A percentile compares a stretch with the other conserved stretches of the same genome.
These are phyloP conservation scores for Eucalyptus microcorys DNA, from an alignment of 345 rosid genomes.

Conservation along the genomic window DNA sequence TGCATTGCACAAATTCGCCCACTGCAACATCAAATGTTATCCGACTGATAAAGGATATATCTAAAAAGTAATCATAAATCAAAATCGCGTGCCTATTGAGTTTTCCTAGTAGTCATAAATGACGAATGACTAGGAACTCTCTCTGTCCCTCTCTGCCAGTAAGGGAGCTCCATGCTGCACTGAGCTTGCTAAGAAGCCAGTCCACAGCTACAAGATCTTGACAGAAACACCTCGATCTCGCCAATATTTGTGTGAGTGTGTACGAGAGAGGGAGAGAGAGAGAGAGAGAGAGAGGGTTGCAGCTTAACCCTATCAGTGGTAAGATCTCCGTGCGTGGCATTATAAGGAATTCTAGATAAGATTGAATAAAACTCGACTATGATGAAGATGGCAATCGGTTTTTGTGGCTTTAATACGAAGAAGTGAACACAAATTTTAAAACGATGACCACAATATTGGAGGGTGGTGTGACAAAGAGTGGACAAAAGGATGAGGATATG, in stretches of 20 bases:
- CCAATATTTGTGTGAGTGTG: neutral
- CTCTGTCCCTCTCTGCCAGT: neutral
- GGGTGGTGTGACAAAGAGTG: neutral
- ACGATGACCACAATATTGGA: neutral
- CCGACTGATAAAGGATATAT: neutral
- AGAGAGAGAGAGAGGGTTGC: neutral
- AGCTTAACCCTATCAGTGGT: neutral
- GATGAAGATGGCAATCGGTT: neutral
- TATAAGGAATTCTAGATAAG: neutral
- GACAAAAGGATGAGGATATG: neutral
- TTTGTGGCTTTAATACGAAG: neutral
- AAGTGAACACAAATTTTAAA: neutral
- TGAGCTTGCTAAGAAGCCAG: neutral
- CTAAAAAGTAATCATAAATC: neutral
- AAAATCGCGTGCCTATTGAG: neutral
- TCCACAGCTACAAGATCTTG: neutral
- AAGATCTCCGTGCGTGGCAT: neutral
- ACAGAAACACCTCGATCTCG: neutral
- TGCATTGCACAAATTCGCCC: neutral
- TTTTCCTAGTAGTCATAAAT: neutral
- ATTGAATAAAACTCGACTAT: neutral
- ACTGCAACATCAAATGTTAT: neutral
- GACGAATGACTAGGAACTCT: neutral
- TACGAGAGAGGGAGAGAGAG: neutral
- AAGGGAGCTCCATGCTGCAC: neutral